phyloP scores from a whole-genome alignment of 148 eudicot genomes.

The Selenicereus undatus region DNA sequence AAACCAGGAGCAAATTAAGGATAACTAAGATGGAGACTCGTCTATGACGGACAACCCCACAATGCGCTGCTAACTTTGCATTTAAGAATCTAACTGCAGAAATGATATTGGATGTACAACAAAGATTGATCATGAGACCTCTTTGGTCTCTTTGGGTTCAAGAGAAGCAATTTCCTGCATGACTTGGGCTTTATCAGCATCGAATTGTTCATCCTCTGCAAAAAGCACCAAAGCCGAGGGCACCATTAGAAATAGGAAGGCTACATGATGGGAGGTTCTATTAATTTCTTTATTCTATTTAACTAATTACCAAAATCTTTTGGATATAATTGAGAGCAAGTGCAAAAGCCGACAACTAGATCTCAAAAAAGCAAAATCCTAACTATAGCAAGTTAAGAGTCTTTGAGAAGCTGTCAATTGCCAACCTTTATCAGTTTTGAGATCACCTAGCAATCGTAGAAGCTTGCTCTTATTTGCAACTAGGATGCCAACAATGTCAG shows the following conservation, averaged over 20 bases:
- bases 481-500: constrained; percentile 37
- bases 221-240: constrained; percentile 8
- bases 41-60: constrained; percentile 2
- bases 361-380: not conserved
- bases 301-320: too few relatives aligned
- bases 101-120: constrained; percentile 15
- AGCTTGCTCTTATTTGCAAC: constrained; percentile 48
- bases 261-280: too few relatives aligned
- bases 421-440: constrained; percentile 48
- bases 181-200: constrained; percentile 42
- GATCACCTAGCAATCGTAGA: constrained; percentile 45
- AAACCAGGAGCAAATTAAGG: not conserved
- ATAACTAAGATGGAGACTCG: not conserved
- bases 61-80: not conserved
- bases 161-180: constrained; percentile 45
- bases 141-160: constrained; percentile 35
- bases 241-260: not conserved
- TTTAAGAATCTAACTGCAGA: constrained; percentile 12
- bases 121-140: constrained; percentile 26
- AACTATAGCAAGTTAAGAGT: not conserved
- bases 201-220: constrained; percentile 47
- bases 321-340: not conserved
- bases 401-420: not conserved
- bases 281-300: too few relatives aligned
- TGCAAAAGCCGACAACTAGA: not conserved